Percentiles rank a stretch among this genome's conserved stretches.
These are phyloP conservation scores for Tulasnella sp. DNA, from an alignment of 768 basidiomycete species.

Conservation along the genomic window DNA sequence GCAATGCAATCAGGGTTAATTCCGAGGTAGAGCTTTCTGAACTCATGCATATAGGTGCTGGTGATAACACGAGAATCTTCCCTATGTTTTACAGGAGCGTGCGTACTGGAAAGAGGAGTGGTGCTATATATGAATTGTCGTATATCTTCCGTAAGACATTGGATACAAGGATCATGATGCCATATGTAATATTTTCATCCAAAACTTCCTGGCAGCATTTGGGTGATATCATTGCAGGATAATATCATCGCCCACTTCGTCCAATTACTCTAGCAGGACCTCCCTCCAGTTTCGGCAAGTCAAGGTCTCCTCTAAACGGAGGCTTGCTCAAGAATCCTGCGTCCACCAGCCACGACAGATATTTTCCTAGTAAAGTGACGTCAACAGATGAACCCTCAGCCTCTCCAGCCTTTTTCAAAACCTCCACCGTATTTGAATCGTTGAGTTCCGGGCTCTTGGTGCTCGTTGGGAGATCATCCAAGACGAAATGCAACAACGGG, in stretches of 20 bases:
- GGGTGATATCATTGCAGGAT: too few relatives aligned
- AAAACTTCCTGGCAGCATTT: too few relatives aligned
- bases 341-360: slow-evolving; percentile 82
- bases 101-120: too few relatives aligned
- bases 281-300: slow-evolving; percentile 32
- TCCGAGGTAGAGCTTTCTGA: too few relatives aligned
- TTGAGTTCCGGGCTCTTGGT: slow-evolving; percentile 89
- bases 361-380: slow-evolving; percentile 64
- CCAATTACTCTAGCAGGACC: slow-evolving; percentile 50
- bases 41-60: too few relatives aligned
- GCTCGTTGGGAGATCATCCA: slow-evolving; percentile 93
- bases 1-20: too few relatives aligned
- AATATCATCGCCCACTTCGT: slow-evolving; percentile 41
- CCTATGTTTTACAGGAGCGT: too few relatives aligned
- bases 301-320: slow-evolving; percentile 26
- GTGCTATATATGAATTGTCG: too few relatives aligned
- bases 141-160: too few relatives aligned
- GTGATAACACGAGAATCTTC: too few relatives aligned
- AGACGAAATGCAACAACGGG: slow-evolving; percentile 90
- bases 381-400: slow-evolving; percentile 44
- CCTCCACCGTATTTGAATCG: slow-evolving; percentile 62
- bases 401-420: slow-evolving; percentile 38
- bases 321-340: slow-evolving; percentile 61
- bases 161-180: too few relatives aligned
- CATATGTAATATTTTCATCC: too few relatives aligned